Evolutionary conservation across 2,329 filamentous ascomycete genomes (phyloP), one percentile per base, ranked within the genome.

Genomic region (Colletotrichum liriopes): DNA sequence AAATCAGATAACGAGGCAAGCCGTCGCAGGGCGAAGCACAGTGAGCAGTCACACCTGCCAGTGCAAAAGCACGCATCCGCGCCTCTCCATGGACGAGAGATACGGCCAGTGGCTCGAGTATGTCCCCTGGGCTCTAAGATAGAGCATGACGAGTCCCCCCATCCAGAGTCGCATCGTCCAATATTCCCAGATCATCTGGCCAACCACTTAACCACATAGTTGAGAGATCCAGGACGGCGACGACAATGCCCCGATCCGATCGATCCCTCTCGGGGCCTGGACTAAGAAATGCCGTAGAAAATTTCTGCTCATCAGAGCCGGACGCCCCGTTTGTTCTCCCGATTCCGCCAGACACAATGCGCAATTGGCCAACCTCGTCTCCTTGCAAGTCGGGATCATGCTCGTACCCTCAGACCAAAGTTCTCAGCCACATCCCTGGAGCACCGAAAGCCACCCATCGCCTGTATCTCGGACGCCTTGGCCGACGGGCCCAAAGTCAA

Each of bases 401-500:
- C 69, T 47, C 69, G 65, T 41, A 69, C 65, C n/a, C 59, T 64
- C 65, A 60, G 51, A 54, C 69, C 52, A 47, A 20, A 5, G 20
- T 54, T 64, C 69, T 72, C 65, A 72, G 69, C 69, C 69, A 69
- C 69, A 72, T 72, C 69, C 69, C 52, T 72, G 69, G 59, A 64
- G 43, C 35, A 54, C 49, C 32, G 32, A 72, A 67, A 72, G 69
- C 69, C 69, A 72, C 69, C 54, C 26, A 64, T 60, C 45, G 59
- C 65, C 68, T 61, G 62, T 35, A 61, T 39, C 37, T 61, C 56
- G 65, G 54, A 26, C 65, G 58, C 59, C 45, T 54, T 64, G 65
- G 16, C 54, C 65, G 59, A 20, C 37, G 32, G 58, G 45, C 5
- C 18, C 52, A 65, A 72, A 72, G 65, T 65, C 69, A 69, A 72